Base-by-base conservation (phyloP, 2,329 filamentous ascomycete species). In the Aureobasidium melanogenum region DNA sequence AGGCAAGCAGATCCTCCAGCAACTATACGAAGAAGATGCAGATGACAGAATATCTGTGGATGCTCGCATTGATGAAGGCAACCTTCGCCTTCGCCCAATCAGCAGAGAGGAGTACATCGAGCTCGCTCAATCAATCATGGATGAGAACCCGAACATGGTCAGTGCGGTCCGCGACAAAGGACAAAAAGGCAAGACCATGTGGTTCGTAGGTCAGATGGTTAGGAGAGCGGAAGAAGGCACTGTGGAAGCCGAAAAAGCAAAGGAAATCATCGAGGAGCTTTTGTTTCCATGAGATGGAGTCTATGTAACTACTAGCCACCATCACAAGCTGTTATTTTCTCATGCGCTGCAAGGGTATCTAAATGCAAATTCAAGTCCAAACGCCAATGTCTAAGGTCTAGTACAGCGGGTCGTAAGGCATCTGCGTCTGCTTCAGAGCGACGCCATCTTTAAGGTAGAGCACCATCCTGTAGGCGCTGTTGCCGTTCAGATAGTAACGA, bases 401-500 rank as follows among this genome's bases (percentile, higher is more conserved):
- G n/a, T 58, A 62, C 22, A 52, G 50, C 12, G 61, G 63, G 5
- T 54, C 55, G 47, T 64, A 64, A 15, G 63, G 47, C 28, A 47
- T 38, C 24, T 62, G 62, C 17, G 71, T 73, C 24, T 65, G 67
- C 60, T 70, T 77, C 32, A 74, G 73, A 3, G 77, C 77, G 10
- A 80, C 77, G 6, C 80, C 81, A 65, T 81, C 79, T 71, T 88
- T 92, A 57, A 97, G 76, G 65, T 92, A 87, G 39, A 99, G 75
- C 7, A 97, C 86, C 56, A 99, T 79, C 44, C 94, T 83, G 73
- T 94, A 99, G 1, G 94, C 94, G 61, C 91, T 96, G 72, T 91
- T 99, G 12, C 94, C 94, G 70, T 97, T 99, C 43, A 99, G 78
- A 69, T 99, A 99, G 72, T 99, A 99, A 46, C 94, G 82, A 74